phyloP scores from a whole-genome alignment of 129 eudicot species.

The carrot (Daucus carota) region DNA sequence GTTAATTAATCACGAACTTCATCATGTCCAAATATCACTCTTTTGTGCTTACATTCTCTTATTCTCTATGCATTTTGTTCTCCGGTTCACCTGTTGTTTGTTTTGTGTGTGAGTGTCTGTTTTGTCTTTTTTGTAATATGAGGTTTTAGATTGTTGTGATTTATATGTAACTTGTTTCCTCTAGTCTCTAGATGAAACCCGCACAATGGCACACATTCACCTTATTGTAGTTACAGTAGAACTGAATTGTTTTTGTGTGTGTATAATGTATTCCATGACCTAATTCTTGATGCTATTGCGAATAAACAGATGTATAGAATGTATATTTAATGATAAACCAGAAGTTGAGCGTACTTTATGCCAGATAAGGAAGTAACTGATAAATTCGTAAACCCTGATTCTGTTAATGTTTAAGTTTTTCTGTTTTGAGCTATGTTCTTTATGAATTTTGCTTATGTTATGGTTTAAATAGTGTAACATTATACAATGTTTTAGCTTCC shows the following conservation, averaged over 20 bases:
- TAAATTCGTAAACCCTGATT: neutral
- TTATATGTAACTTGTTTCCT: neutral
- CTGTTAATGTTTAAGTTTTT: neutral
- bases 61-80: neutral
- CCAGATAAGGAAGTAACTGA: neutral
- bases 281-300: neutral
- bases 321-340: neutral
- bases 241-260: neutral
- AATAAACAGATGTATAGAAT: neutral
- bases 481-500: neutral
- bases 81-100: no score
- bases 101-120: neutral
- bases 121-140: neutral
- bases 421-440: neutral
- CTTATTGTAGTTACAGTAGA: neutral
- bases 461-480: neutral
- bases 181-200: no score
- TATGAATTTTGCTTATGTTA: neutral
- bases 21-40: no score
- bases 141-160: neutral
- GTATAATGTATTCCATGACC: neutral
- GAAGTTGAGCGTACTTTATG: neutral
- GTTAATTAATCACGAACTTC: neutral
- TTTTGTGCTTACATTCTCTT: neutral
- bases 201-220: neutral